A percentile compares a stretch with the other conserved stretches of the same genome.
phyloP scores from a whole-genome alignment of 1,284 basidiomycete genomes.

The Ceratobasidium sp. region DNA sequence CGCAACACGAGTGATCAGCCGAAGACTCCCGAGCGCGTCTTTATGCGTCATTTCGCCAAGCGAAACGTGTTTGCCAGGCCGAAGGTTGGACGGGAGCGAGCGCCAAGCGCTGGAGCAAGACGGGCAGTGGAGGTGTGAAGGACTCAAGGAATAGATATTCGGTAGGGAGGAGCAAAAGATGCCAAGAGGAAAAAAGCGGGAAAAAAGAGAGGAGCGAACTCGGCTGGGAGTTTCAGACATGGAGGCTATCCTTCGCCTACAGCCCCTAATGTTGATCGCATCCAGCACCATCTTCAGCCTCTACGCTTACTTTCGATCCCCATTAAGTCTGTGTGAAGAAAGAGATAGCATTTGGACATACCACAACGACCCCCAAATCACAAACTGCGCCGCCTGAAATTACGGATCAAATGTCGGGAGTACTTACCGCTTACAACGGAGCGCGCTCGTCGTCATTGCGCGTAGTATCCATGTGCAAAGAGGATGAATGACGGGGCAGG shows the following conservation, averaged over 20 bases:
- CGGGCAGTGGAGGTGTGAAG: no score
- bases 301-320: neutral
- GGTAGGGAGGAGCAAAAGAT: neutral
- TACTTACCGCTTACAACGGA: neutral
- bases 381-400: constrained; percentile 12
- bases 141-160: neutral
- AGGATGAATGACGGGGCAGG: neutral
- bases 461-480: constrained; percentile 20
- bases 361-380: neutral
- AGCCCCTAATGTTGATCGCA: neutral
- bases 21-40: no score
- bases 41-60: no score
- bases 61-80: neutral
- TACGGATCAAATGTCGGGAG: constrained; percentile 11
- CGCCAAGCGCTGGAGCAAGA: no score
- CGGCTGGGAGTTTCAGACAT: neutral
- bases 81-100: neutral
- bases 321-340: constrained; percentile 8
- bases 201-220: neutral
- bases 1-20: no score
- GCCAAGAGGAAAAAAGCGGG: neutral
- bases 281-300: neutral
- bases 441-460: neutral
- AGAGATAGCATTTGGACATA: neutral
- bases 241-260: neutral